Percentiles rank a stretch among this genome's conserved stretches.
Evolutionary conservation across 2,329 filamentous ascomycete species (phyloP).

Genomic region (Aulographum hederae): DNA sequence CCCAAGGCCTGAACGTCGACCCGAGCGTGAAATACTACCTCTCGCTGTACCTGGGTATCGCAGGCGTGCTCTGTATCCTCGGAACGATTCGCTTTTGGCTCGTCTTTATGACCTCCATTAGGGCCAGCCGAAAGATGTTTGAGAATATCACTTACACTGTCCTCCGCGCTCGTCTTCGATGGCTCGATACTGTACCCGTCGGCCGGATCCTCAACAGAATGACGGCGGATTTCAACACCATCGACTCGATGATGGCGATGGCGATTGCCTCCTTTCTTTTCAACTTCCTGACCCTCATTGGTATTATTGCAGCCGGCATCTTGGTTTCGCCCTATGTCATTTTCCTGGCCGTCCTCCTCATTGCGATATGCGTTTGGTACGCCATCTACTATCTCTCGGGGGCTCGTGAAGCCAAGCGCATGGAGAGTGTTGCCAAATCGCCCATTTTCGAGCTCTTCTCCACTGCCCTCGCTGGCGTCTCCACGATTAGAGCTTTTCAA

Average conservation of each 20-base stretch:
- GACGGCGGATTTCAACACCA: conserved; percentile 56
- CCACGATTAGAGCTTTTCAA: conserved; percentile 59
- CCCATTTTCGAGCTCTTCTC: conserved; percentile 70
- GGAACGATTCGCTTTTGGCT: conserved; percentile 45
- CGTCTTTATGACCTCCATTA: conserved; percentile 45
- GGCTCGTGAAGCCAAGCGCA: conserved; percentile 56
- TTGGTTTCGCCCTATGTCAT: conserved; percentile 53
- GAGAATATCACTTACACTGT: conserved; percentile 46
- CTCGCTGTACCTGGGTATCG: conserved; percentile 45
- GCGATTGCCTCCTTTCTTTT: conserved; percentile 3
- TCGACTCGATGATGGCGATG: conserved; percentile 29
- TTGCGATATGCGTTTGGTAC: conserved; percentile 38
- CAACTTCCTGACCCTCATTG: conserved; percentile 34
- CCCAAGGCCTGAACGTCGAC: conserved; percentile 10
- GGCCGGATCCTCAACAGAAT: conserved; percentile 64
- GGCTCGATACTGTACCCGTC: conserved; percentile 57
- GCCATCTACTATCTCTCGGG: conserved; percentile 47
- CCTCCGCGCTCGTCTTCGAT: conserved; percentile 44
- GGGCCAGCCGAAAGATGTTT: conserved; percentile 52
- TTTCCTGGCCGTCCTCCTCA: conserved; percentile 38
- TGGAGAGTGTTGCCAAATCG: conserved; percentile 60
- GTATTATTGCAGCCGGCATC: conserved; percentile 45
- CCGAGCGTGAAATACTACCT: conserved; percentile 41
- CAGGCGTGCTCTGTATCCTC: conserved; percentile 36
- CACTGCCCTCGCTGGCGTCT: conserved; percentile 51